These are phyloP conservation scores for Neonectria neomacrospora DNA, from an alignment of 2,329 filamentous ascomycete species.

Conservation along the genomic window DNA sequence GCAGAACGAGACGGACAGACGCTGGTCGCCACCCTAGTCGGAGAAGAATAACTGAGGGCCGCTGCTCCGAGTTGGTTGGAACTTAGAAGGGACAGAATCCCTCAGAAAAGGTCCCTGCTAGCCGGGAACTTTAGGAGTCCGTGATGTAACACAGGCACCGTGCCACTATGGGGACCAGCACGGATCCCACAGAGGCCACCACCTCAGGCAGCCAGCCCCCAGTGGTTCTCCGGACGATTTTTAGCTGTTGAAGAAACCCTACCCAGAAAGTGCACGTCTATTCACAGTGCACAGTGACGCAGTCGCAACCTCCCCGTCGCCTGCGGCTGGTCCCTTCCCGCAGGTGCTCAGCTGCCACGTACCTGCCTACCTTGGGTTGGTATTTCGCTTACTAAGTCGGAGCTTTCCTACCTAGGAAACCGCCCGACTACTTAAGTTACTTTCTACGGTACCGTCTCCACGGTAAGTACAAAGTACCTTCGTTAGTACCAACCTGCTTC, in stretches of 20 bases:
- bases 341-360: neutral
- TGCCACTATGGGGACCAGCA: conserved; percentile 15
- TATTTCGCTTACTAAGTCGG: conserved; percentile 3
- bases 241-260: conserved; percentile 13
- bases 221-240: conserved; percentile 15
- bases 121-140: conserved; percentile 41
- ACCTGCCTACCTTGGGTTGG: conserved; percentile 5
- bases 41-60: conserved; percentile 12
- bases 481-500: neutral
- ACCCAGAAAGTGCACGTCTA: conserved; percentile 1
- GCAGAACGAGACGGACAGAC: conserved; percentile 14
- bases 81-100: conserved; percentile 18
- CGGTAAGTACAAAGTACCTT: neutral
- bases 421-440: neutral
- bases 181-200: conserved; percentile 14
- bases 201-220: conserved; percentile 10
- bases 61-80: conserved; percentile 13
- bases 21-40: conserved; percentile 15
- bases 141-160: conserved; percentile 41
- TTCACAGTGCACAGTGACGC: conserved; percentile 13
- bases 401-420: conserved; percentile 19
- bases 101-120: conserved; percentile 23
- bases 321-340: neutral
- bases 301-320: neutral
- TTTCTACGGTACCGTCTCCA: neutral